Percentiles rank a stretch among this genome's conserved stretches.
Evolutionary conservation across 2,329 filamentous ascomycete species (phyloP).

Genomic region (Domatiomyces globalis): DNA sequence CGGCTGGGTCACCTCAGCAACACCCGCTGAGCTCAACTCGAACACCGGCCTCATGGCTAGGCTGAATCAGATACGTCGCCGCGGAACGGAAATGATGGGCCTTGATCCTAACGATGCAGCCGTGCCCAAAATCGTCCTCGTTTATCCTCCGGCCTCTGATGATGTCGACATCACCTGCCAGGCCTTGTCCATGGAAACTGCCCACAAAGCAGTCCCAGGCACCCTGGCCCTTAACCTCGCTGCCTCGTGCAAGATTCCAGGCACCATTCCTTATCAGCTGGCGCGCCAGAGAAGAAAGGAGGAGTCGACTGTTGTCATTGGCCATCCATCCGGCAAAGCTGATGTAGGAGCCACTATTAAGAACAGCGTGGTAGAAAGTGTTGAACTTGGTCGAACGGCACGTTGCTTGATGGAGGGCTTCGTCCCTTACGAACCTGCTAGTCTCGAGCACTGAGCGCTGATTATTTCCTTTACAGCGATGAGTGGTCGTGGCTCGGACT

Average conservation of each 20-base stretch:
- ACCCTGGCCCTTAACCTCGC: constrained; percentile 40
- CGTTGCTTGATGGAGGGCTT: constrained; percentile 14
- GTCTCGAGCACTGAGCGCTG: too few relatives aligned
- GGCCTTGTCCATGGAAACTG: constrained; percentile 43
- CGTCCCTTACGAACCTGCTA: constrained; percentile 1
- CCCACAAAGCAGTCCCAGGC: constrained; percentile 43
- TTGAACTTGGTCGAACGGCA: constrained; percentile 12
- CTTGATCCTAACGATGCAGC: constrained; percentile 33
- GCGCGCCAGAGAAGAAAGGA: constrained; percentile 6
- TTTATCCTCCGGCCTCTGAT: constrained; percentile 43
- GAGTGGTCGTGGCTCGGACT: too few relatives aligned
- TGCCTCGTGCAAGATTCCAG: constrained; percentile 33
- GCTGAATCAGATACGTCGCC: constrained; percentile 43
- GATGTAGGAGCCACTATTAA: constrained; percentile 11
- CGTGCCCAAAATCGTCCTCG: constrained; percentile 46
- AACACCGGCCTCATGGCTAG: constrained; percentile 30
- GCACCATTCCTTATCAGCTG: constrained; percentile 26
- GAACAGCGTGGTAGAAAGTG: constrained; percentile 7
- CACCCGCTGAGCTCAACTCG: constrained; percentile 41
- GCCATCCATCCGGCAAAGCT: constrained; percentile 33
- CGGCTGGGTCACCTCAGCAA: constrained; percentile 35
- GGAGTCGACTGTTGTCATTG: constrained; percentile 22
- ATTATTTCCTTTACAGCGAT: neutral
- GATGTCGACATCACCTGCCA: constrained; percentile 29
- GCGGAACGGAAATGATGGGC: constrained; percentile 48